Evolutionary conservation across 805 yeast species (phyloP).

Genomic region (Candida glaebosa): DNA sequence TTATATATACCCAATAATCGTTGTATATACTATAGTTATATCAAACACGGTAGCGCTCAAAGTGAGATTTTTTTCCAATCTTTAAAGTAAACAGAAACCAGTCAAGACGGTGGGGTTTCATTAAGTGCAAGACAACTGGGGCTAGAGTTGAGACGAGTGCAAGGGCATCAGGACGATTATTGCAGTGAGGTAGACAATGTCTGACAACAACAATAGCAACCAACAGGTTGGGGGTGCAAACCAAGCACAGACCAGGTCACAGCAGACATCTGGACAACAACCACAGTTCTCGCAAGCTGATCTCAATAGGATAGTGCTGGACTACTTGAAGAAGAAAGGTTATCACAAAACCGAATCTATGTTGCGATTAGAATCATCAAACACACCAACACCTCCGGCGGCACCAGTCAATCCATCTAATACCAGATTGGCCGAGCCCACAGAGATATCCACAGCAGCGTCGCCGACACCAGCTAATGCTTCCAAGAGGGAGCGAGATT

Average conservation of each 20-base stretch:
- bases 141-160: not conserved
- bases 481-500: slow-evolving; percentile 22
- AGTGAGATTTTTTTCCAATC: too few relatives aligned
- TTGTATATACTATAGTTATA: too few relatives aligned
- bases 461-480: slow-evolving; percentile 3
- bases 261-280: slow-evolving; percentile 22
- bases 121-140: not conserved
- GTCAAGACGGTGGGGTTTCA: not conserved
- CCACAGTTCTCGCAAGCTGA: slow-evolving; percentile 75
- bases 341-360: slow-evolving; percentile 92
- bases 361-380: slow-evolving; percentile 80
- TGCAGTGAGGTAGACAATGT: slow-evolving; percentile 4
- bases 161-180: too few relatives aligned
- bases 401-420: slow-evolving; percentile 49
- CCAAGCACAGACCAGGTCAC: slow-evolving; percentile 7
- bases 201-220: slow-evolving; percentile 3
- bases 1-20: too few relatives aligned
- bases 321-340: slow-evolving; percentile 89
- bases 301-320: slow-evolving; percentile 86
- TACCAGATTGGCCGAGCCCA: slow-evolving; percentile 31
- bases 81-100: too few relatives aligned
- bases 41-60: too few relatives aligned
- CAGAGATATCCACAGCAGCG: slow-evolving; percentile 18
- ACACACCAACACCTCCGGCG: slow-evolving; percentile 50
- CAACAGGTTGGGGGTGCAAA: not conserved